Base-by-base conservation (phyloP, 225 moss, liverwort and hornwort genomes). In the Sphagnum tenellum region DNA sequence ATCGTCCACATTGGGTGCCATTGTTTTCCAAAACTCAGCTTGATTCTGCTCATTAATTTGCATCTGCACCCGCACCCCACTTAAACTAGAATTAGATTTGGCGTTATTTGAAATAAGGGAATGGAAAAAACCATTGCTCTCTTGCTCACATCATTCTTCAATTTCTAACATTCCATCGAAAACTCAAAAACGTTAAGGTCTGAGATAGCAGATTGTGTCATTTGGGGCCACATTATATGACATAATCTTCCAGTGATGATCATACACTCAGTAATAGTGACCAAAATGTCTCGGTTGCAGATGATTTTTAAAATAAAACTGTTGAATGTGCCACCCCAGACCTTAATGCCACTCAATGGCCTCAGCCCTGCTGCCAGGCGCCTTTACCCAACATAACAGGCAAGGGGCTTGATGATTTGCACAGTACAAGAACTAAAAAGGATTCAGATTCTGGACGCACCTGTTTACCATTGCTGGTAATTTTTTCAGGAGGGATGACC, bases 1-100 rank as follows among this genome's bases (percentile, higher is more conserved):
- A 44, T 96, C 96, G 65, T 88, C 81, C 70, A 96, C 96, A 66
- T 90, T 92, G 7, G 90, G 96, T 8, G 96, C 92, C 60, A 96
- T 74, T 49, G 79, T 78, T 2, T 82, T 82, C 86, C 86, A 86
- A 48, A 79, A 86, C 8, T 74, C 66, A 47, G 72, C 74, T 65
- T 79, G 82, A 61, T 86, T 82, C n/a, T 67, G 72, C 64, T 75
- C 77, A 10, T 79, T 86, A 59, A 82, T 73, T 76, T 82, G 79
- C 8, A 53, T 5, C 62, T 55, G 57, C 48, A 65, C 45, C 54
- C 45, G 48, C 49, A 71, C 10, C 29, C 29, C 29, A 29, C 29
- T 29, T 29, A 29, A 29, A 29, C 29, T 29, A 29, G 29, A 29
- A 29, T 29, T 29, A 45, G 45, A 46, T 62, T 6, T 51, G 2